Evolutionary conservation across 2,329 filamentous ascomycete genomes (phyloP).

Genomic region (Penicillium sp.): DNA sequence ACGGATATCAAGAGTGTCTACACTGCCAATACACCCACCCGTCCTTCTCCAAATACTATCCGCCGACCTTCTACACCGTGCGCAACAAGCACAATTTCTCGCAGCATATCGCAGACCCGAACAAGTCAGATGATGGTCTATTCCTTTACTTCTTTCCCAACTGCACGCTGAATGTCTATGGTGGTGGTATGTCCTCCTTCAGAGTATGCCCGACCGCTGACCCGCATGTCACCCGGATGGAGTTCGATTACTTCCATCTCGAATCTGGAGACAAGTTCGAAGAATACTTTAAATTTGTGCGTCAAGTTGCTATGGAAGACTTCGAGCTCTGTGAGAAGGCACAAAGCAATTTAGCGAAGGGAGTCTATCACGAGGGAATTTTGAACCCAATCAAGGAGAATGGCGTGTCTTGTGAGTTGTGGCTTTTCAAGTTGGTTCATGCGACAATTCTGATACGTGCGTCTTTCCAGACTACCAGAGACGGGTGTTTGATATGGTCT

Average conservation of each 20-base stretch:
- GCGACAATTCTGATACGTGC: conserved; percentile 11
- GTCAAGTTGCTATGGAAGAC: conserved; percentile 50
- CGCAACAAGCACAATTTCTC: conserved; percentile 49
- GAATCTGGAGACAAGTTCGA: conserved; percentile 47
- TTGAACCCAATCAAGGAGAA: conserved; percentile 50
- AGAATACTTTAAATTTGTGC: conserved; percentile 49
- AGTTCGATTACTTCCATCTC: conserved; percentile 52
- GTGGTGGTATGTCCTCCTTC: conserved; percentile 51
- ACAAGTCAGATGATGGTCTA: conserved; percentile 46
- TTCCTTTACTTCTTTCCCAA: conserved; percentile 53
- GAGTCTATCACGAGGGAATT: conserved; percentile 48
- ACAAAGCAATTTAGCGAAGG: conserved; percentile 46
- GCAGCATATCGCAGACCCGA: conserved; percentile 48
- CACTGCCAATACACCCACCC: conserved; percentile 53
- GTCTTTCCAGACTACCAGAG: conserved; percentile 37
- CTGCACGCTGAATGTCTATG: conserved; percentile 50
- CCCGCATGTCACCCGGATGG: conserved; percentile 47
- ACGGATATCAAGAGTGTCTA: conserved; percentile 52
- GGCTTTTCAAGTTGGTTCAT: neutral
- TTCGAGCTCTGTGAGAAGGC: conserved; percentile 51
- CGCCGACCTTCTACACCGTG: conserved; percentile 49
- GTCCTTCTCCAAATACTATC: conserved; percentile 48
- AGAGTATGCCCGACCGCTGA: conserved; percentile 46
- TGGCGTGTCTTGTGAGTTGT: conserved; percentile 44
- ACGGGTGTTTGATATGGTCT: conserved; percentile 40